Base-by-base conservation (phyloP, 2,329 filamentous ascomycete species). In the Fusarium euwallaceae region DNA sequence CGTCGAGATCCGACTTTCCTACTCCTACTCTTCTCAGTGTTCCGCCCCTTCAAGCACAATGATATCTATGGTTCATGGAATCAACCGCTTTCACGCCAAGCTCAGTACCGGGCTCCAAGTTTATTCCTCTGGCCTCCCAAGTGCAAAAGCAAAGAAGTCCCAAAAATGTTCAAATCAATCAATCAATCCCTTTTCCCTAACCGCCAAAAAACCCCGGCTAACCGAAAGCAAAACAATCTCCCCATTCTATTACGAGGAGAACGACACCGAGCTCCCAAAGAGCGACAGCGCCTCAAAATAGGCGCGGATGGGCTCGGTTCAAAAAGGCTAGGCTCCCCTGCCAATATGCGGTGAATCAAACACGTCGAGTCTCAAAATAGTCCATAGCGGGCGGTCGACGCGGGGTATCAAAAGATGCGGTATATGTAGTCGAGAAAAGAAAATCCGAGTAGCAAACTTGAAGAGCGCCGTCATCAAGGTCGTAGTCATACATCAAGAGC, bases 391-490 rank as follows among this genome's bases (percentile, higher is more conserved):
- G 75, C 70, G 72, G 69, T 78, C 72, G 72, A 79, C 78, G 74
- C 75, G 73, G 78, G 78, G 78, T 79, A 79, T 79, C 78, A 79
- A 78, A 73, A 69, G 68, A 73, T 79, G 78, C 65, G 69, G 74
- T 79, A 79, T 79, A 78, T 78, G 78, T 79, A 77, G 74, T 76
- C 67, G 76, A 77, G 75, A 78, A 79, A 79, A 71, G 64, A 76
- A 73, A 78, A 79, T 74, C 72, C 63, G 70, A 78, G 66, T 64
- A 71, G 64, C 51, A 61, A 77, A 76, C 69, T 70, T 69, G 70
- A 66, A 71, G 72, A 75, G 75, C 71, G 71, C 71, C 73, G 60
- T 73, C 64, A 67, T 78, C 70, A 78, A 72, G 69, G 69, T 79
- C 77, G 64, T 79, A 71, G 66, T 78, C 69, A 74, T 73, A 75